Evolutionary conservation across 2,329 filamentous ascomycete species (phyloP).

Genomic region (Cladobotryum mycophilum): DNA sequence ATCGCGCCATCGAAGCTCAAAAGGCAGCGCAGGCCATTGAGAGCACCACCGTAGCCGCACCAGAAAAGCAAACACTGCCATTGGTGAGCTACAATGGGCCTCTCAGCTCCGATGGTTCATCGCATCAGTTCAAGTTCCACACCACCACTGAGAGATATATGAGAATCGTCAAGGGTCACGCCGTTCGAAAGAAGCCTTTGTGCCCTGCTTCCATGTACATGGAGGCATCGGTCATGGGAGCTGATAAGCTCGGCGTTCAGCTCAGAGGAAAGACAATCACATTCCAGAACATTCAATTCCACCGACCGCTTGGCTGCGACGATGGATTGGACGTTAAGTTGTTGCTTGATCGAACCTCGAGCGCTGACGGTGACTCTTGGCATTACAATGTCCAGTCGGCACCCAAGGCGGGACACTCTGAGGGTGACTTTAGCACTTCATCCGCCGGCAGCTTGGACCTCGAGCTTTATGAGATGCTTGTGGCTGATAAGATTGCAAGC

Average conservation of each 20-base stretch:
- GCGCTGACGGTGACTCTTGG: conserved; percentile 6
- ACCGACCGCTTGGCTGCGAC: conserved; percentile 9
- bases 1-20: conserved; percentile 11
- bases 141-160: conserved; percentile 11
- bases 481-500: conserved; percentile 9
- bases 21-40: background rate
- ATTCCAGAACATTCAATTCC: conserved; percentile 13
- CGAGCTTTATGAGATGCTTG: conserved; percentile 11
- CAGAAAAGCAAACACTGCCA: background rate
- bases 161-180: conserved; percentile 15
- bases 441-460: conserved; percentile 6
- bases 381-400: conserved; percentile 10
- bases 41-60: background rate
- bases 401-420: conserved; percentile 8
- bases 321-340: conserved; percentile 9
- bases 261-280: conserved; percentile 9
- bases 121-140: conserved; percentile 10
- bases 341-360: background rate
- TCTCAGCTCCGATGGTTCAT: background rate
- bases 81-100: background rate
- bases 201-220: conserved; percentile 20
- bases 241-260: conserved; percentile 10
- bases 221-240: conserved; percentile 15
- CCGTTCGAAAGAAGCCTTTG: conserved; percentile 13
- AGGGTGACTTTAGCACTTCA: conserved; percentile 10